Base-by-base conservation (phyloP, 208 protist genomes). In the Leishmania mexicana region DNA sequence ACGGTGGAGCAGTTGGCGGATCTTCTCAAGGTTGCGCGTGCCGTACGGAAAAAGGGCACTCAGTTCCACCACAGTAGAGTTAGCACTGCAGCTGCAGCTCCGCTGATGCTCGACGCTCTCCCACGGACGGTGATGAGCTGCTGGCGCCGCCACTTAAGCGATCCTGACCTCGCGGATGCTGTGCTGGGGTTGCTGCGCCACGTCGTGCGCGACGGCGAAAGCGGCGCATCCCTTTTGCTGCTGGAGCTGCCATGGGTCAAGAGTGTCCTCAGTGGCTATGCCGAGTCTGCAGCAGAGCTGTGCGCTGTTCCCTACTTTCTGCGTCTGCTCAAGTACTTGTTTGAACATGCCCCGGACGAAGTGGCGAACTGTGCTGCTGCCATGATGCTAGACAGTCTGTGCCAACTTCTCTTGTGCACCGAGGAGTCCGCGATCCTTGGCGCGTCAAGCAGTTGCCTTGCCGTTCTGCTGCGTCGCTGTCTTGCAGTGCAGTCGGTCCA, bases 151-250 rank as follows among this genome's bases (percentile, higher is more conserved):
- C 89, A 95, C 81, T 77, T 94, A 40, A 76, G 84, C 67, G 93
- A 96, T 82, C 90, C 92, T 35, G 93, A 87, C 79, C 80, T 96
- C 21, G 88, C 85, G 10, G 93, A 95, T 51, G 75, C 82, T 49
- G 82, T 94, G 13, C 65, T 88, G 45, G 24, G 38, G 24, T 51
- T 92, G 35, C 86, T 95, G 60, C 58, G 67, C 57, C 65, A 85
- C 19, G 83, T 90, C 3, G 75, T 87, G 45, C 80, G 79, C 1
- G 74, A 64, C 57, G 31, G 64, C 42, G 31, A 73, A 45, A 58
- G 11, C 40, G 75, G 75, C 75, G 62, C 38, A n/a, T 78, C 62
- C 19, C 73, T 81, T 54, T 51, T 88, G 42, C 77, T 87, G 53
- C 75, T 70, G 40, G 79, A 88, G 58, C 64, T 90, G 75, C 78